Evolutionary conservation across 371 early-diverging fungal genomes (phyloP).

Genomic region (Saksenaea vasiformis): DNA sequence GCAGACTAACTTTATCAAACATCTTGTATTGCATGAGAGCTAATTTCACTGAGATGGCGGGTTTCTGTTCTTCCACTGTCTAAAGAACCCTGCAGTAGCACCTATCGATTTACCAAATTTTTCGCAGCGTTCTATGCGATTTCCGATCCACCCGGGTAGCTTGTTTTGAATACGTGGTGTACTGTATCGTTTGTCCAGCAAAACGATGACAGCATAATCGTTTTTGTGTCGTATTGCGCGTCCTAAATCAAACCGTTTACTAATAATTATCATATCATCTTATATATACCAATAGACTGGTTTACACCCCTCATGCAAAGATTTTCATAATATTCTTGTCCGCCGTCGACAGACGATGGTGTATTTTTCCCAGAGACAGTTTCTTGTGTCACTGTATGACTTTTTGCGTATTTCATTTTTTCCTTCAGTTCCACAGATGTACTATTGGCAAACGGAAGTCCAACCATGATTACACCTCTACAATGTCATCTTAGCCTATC

Average conservation of each 20-base stretch:
- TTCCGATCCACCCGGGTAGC: constrained; percentile 69
- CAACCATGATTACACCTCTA: constrained; percentile 86
- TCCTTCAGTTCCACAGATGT: constrained; percentile 75
- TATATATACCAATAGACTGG: constrained; percentile 85
- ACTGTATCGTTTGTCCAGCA: constrained; percentile 72
- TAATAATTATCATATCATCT: neutral
- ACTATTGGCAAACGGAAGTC: constrained; percentile 85
- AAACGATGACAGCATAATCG: constrained; percentile 80
- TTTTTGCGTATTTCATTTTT: constrained; percentile 70
- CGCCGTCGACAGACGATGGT: constrained; percentile 34
- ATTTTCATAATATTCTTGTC: constrained; percentile 84
- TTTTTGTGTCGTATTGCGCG: constrained; percentile 89
- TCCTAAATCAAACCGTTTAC: constrained; percentile 39
- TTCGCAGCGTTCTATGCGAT: constrained; percentile 49
- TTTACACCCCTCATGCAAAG: constrained; percentile 96
- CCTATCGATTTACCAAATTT: constrained; percentile 56
- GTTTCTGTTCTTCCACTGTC: constrained; percentile 8
- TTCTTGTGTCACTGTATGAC: constrained; percentile 20
- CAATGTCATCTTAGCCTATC: neutral
- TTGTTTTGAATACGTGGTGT: constrained; percentile 53
- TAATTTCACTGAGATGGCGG: too few relatives aligned
- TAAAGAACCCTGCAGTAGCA: constrained; percentile 54
- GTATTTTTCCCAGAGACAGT: neutral
- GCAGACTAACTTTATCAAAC: too few relatives aligned
- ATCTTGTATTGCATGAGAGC: too few relatives aligned